Percentiles rank a stretch among this genome's conserved stretches.
phyloP scores from a whole-genome alignment of 805 yeast species.

The Saturnispora silvae region DNA sequence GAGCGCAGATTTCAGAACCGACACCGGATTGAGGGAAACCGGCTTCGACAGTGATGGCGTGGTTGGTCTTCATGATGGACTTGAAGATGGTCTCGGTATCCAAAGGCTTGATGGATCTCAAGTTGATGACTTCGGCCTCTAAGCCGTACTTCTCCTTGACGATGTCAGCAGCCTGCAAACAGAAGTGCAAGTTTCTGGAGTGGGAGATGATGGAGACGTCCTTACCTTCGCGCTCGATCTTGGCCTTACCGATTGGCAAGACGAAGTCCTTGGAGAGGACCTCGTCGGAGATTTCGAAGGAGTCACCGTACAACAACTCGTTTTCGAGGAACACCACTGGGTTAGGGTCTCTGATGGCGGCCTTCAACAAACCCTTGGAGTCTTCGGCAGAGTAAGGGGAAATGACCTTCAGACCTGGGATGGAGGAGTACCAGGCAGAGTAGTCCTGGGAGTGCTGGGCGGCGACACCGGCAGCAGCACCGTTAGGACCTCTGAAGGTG shows the following conservation, averaged over 20 bases:
- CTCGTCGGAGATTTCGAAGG: slow-evolving; percentile 84
- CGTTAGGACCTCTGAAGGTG: slow-evolving; percentile 98
- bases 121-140: slow-evolving; percentile 85
- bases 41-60: slow-evolving; percentile 90
- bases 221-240: slow-evolving; percentile 86
- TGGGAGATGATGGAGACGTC: slow-evolving; percentile 87
- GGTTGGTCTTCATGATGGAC: slow-evolving; percentile 93
- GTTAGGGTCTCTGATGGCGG: slow-evolving; percentile 97
- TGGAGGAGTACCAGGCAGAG: slow-evolving; percentile 95
- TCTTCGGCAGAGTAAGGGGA: slow-evolving; percentile 96
- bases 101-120: slow-evolving; percentile 94
- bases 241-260: slow-evolving; percentile 91
- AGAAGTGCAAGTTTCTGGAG: slow-evolving; percentile 79
- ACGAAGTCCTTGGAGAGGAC: slow-evolving; percentile 80
- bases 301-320: slow-evolving; percentile 88
- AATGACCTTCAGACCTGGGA: slow-evolving; percentile 95
- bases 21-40: slow-evolving; percentile 98
- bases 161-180: slow-evolving; percentile 82
- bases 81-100: slow-evolving; percentile 78
- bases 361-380: slow-evolving; percentile 89
- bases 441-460: slow-evolving; percentile 99
- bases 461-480: slow-evolving; percentile 99
- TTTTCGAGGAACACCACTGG: slow-evolving; percentile 94
- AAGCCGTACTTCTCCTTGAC: slow-evolving; percentile 80
- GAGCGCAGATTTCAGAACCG: slow-evolving; percentile 96